Evolutionary conservation across 2,329 filamentous ascomycete species (phyloP).

Genomic region (Xylariaceae sp.): DNA sequence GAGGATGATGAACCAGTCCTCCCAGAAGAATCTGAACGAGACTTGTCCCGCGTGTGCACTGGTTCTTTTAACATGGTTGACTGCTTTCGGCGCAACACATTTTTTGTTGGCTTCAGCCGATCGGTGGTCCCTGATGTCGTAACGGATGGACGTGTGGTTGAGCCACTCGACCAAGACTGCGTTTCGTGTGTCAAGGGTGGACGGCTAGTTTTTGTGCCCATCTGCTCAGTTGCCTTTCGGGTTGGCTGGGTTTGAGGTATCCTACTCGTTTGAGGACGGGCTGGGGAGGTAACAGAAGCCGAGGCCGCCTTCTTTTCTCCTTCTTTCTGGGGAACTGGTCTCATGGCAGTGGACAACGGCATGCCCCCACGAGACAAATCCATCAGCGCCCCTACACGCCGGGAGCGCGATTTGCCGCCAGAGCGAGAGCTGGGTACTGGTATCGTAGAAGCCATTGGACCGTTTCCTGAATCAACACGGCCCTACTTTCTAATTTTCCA

Average conservation of each 20-base stretch:
- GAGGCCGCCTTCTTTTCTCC: slow-evolving; percentile 18
- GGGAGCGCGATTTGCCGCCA: slow-evolving; percentile 25
- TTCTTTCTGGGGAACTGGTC: slow-evolving; percentile 26
- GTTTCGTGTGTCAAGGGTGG: slow-evolving; percentile 41
- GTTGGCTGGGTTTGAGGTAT: slow-evolving; percentile 35
- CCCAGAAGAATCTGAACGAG: slow-evolving; percentile 33
- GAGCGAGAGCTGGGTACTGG: slow-evolving; percentile 25
- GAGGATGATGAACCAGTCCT: slow-evolving; percentile 43
- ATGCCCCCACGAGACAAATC: slow-evolving; percentile 26
- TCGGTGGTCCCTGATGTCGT: slow-evolving; percentile 34
- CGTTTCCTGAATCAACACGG: slow-evolving; percentile 17
- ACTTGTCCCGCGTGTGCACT: slow-evolving; percentile 27
- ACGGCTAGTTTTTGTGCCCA: slow-evolving; percentile 21
- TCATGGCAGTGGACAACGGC: slow-evolving; percentile 18
- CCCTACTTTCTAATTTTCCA: slow-evolving; percentile 15
- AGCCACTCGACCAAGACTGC: slow-evolving; percentile 39
- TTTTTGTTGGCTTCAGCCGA: slow-evolving; percentile 34
- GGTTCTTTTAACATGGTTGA: slow-evolving; percentile 42
- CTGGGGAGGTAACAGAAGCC: slow-evolving; percentile 20
- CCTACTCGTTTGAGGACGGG: slow-evolving; percentile 30
- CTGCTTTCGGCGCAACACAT: slow-evolving; percentile 48
- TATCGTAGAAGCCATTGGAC: slow-evolving; percentile 32
- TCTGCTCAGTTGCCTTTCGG: slow-evolving; percentile 19
- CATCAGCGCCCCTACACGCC: slow-evolving; percentile 26
- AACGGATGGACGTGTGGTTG: slow-evolving; percentile 33